Evolutionary conservation across 2,329 filamentous ascomycete genomes (phyloP), one percentile per base, ranked within the genome.

Genomic region (Grosmannia huntii): DNA sequence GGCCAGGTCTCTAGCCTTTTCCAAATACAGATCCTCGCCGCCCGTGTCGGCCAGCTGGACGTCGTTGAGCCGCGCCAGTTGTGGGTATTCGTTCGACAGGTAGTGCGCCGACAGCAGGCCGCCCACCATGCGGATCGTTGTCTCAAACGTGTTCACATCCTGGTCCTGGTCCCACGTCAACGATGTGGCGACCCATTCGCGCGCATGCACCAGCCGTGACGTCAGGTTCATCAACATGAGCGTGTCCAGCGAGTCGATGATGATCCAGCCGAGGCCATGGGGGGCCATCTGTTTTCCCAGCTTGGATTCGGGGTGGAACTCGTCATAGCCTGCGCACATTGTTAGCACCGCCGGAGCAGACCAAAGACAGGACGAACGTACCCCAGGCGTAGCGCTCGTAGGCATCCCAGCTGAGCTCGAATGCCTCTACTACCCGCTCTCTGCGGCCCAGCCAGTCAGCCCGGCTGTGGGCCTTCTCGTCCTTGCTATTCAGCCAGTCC

Each of bases 141-240:
- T 97, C 74, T 99, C 94, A 66, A 97, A 99, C 0, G 90, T 96
- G 70, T 90, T 97, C 58, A 99, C 92, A 69, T 96, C 90, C 69
- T 96, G 90, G 66, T 96, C 80, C 70, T 96, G 90, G 60, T 96
- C 85, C 73, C 95, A 97, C 12, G 84, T 85, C 62, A 97, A 73
- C 9, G 84, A 84, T 5, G 83, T 85, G 1, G 88, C 79, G 53
- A 99, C 83, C 94, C 94, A 99, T 68, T 95, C 82, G 58, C 92
- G 81, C 31, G 94, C 92, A 67, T 95, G 85, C 44, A 84, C 80
- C 46, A 99, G 79, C 61, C 91, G 85, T 36, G 84, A 87, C 16
- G 92, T 97, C 63, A 96, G 78, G 70, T 97, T 97, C 94, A 99
- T 99, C 61, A 99, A 77, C 75, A 99, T 99, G 79, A 97, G 82